Base-by-base conservation (phyloP, 2,329 filamentous ascomycete genomes). In the Chrysosporium keratinophilum region DNA sequence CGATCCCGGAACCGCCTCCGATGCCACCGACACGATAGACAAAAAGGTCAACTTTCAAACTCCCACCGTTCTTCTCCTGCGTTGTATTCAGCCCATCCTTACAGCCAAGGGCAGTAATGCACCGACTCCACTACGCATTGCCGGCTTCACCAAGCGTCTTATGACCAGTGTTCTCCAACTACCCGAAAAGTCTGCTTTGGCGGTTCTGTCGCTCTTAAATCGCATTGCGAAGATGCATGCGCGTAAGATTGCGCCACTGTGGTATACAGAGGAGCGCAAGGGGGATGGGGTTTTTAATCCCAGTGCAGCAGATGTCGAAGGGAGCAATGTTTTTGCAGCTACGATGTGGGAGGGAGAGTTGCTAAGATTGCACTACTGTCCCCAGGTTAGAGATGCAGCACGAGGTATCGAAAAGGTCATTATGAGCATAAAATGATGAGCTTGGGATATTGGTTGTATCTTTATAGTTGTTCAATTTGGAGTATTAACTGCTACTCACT, bases 311-410 rank as follows among this genome's bases (percentile, higher is more conserved):
- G 87, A 84, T 59, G 79, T 94, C 2, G 91, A 96, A 69, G 83
- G 81, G 6, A 90, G 85, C 60, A 97, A 97, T 71, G 89, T 91
- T 0, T 95, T 93, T 69, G 87, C 90, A 0, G 82, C 83, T 3
- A 96, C 88, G 0, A 78, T 94, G 0, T 98, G 91, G 93, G 93
- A 97, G 67, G 89, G 88, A 0, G 93, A 97, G 72, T 66, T 98
- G 55, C 68, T 98, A 62, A 78, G 84, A 65, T 78, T 80, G 60
- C 93, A 98, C 72, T 98, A 87, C 67, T 89, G 86, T 61, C 91
- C 90, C 5, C 84, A 84, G 64, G 85, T 98, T 1, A 78, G 88
- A 60, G 88, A 95, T 63, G 85, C 84, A 1, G 74, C 86, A 3
- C 78, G 79, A 67, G 69, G 78, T 43, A 72, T 90, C 65, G 85